Evolutionary conservation across 2,329 filamentous ascomycete species (phyloP), one percentile per base, ranked within the genome.

Genomic region (Ascocoryne sarcoides): DNA sequence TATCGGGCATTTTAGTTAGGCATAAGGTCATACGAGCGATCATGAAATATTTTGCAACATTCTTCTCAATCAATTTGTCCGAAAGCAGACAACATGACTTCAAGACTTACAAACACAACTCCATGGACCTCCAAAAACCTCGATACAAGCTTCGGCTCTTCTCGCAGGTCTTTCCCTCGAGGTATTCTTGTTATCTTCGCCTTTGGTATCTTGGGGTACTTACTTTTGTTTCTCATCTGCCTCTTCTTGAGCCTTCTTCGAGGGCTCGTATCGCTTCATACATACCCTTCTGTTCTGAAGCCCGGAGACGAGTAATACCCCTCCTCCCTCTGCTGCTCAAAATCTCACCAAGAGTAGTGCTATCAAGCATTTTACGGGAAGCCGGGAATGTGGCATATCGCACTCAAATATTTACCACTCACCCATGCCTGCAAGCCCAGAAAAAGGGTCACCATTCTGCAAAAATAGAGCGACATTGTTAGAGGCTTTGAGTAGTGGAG

Each of bases 401-500:
- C 50, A 50, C 45, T 28, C 44, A 10, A 44, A 50, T 10, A 33
- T 54, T n/a, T 51, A 54, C 39, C 38, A 43, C n/a, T 45, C 40
- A 17, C 50, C 48, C 23, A 48, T 36, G 28, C n/a, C n/a, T n/a
- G 40, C 46, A 1, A 30, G 26, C 8, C 37, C 30, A 9, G 17
- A 39, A 2, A 42, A 46, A 26, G 16, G 36, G 14, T 49, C 50
- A 7, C 50, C 51, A 10, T 54, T 54, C 26, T 54, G 51, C 28
- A 44, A 41, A 18, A 46, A 49, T 12, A 41, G 64, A 30, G 53
- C 54, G 29, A 52, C 50, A 4, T 55, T 68, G 8, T 53, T 67
- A 1, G 55, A 57, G 43, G 62, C 64, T 12, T 57, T 68, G 53
- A 66, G 62, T 44, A 54, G 57, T 32, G 65, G 65, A 21, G 62